Base-by-base conservation (phyloP, 2,329 filamentous ascomycete species). In the Juglanconis sp. region DNA sequence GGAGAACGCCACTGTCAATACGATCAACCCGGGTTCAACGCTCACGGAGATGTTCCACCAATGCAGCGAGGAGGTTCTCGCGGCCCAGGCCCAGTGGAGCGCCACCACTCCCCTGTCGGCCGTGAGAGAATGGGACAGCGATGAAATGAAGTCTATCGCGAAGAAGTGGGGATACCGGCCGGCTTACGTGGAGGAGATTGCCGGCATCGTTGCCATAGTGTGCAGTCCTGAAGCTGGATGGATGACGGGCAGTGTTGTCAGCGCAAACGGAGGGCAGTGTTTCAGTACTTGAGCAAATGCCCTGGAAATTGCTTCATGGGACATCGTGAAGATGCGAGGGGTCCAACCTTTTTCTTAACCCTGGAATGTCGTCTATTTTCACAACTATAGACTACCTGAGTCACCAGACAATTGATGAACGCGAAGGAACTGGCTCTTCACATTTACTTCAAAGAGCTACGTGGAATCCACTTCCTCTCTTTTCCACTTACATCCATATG, bases 11-110 rank as follows among this genome's bases (percentile, higher is more conserved):
- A 86, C 82, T 8, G 84, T 85, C 61, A 86, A 86, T 69, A 79
- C 81, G 2, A 77, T 87, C 69, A 87, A 87, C 65, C 83, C 83
- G 0, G 83, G 83, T 3, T 82, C 83, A 0, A 83, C 85, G 57
- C 69, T 71, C 69, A 72, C 68, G 13, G 67, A 68, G 63, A 71
- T 73, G 70, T 81, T 84, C 64, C 73, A 83, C 54, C 76, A 79
- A 44, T 81, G 78, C 10, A 72, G 81, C 38, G 85, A 89, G 69
- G 76, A 81, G 36, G 75, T 70, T 47, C 71, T 81, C 65, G 74
- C 79, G 60, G 67, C 68, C 36, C 64, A 72, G 35, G 65, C 66
- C 1, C 49, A 67, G 40, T 77, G 85, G 65, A 69, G 72, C 64
- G 69, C 71, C 1, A 63, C 72, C 38, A 72, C 87, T 17, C 87